A percentile compares a stretch with the other conserved stretches of the same genome.
These are phyloP conservation scores for Globisporangium parvum DNA, from an alignment of 352 stramenopile species.

Conservation along the genomic window DNA sequence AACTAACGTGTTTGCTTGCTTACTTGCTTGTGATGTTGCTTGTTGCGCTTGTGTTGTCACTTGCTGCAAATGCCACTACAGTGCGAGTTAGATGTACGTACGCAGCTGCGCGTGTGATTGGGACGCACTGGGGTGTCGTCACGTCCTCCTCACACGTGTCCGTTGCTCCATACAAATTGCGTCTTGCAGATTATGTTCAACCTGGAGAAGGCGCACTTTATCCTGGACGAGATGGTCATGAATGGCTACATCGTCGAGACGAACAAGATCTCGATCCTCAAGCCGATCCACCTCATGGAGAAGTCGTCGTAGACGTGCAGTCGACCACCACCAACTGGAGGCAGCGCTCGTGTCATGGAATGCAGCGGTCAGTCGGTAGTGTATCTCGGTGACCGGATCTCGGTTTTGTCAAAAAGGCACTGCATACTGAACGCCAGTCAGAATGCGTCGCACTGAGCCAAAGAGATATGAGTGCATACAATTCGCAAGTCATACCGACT, in stretches of 20 bases:
- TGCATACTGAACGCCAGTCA: no score
- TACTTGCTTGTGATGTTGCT: no score
- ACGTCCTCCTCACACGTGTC: not conserved
- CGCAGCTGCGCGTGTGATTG: not conserved
- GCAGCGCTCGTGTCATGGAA: no score
- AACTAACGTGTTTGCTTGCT: not conserved
- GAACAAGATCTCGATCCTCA: conserved; percentile 98
- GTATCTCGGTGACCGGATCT: no score
- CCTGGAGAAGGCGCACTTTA: conserved; percentile 89
- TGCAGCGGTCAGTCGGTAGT: no score
- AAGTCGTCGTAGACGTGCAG: conserved; percentile 92
- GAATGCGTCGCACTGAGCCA: no score
- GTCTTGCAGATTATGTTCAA: conserved; percentile 89
- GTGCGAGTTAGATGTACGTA: conserved; percentile 82
- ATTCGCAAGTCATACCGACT: no score
- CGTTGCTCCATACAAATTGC: not conserved
- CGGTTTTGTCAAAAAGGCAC: no score
- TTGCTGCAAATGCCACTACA: conserved; percentile 11
- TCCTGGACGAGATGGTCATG: conserved; percentile 96
- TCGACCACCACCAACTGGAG: no score
- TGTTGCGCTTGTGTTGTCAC: not conserved
- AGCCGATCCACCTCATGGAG: conserved; percentile 98
- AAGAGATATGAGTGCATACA: no score
- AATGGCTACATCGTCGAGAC: conserved; percentile 99
- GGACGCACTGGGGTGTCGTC: not conserved